Evolutionary conservation across 805 yeast species (phyloP), one percentile per base, ranked within the genome.

Genomic region (Tetrapisispora arboricola): DNA sequence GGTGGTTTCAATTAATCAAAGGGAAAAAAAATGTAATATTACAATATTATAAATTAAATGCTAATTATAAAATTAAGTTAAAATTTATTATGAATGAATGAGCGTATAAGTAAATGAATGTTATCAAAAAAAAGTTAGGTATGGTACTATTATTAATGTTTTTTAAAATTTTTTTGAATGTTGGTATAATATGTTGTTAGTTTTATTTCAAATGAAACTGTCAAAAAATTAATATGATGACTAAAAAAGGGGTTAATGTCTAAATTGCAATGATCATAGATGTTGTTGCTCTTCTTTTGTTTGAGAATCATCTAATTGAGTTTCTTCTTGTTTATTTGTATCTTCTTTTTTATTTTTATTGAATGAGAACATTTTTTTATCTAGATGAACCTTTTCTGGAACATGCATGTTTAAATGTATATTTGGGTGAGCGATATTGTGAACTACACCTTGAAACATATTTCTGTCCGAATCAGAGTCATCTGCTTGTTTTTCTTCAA

Each of bases 351-450:
- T 19, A 6, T 32, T 32, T 13, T 22, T 22, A 21, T 13, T 19
- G 15, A 32, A 32, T 3, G 36, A 32, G 15, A 32, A 32, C 27
- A 21, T 19, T 6, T 32, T 21, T 32, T 32, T 32, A 13, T 32
- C 24, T 7, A 32, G 7, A 6, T 32, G 36, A 11, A 32, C 16
- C 15, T 32, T 32, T 5, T 32, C 36, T 6, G 26, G 26, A 10
- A 32, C 27, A n/a, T 32, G 26, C 36, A 32, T 32, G 22, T 32
- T 32, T 27, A 36, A 27, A 27, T 26, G 18, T 36, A 36, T 10
- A 9, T 36, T 36, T 17, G 25, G 32, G 19, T 36, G 29, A 25
- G 38, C 28, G 12, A 34, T 19, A 17, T 34, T 34, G 13, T 34
- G 29, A 34, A 26, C 30, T 4, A 17, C 29, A 34, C 29, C 30